phyloP scores from a whole-genome alignment of 108 stramenopile genomes.

The Asterionellopsis glacialis region DNA sequence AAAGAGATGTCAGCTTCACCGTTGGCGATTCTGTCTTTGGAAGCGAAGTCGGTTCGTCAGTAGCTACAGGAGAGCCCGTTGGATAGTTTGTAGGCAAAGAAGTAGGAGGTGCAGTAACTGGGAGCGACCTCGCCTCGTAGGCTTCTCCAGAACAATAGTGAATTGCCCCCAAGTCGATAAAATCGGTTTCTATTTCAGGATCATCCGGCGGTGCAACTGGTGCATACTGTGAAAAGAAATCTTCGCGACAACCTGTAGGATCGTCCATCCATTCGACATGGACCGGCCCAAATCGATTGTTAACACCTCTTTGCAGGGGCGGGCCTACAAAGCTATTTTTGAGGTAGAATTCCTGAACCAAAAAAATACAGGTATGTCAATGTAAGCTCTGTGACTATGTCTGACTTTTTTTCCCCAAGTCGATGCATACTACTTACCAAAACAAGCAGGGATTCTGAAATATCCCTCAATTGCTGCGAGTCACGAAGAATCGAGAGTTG shows the following conservation, averaged over 20 bases:
- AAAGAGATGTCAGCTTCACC: neutral
- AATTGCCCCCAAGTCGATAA: neutral
- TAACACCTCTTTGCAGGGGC: neutral
- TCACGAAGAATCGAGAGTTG: neutral
- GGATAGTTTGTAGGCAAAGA: neutral
- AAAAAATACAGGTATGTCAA: neutral
- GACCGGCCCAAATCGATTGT: constrained; percentile 1
- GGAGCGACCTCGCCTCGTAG: neutral
- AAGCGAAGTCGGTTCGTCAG: neutral
- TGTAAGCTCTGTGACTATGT: too few species aligned
- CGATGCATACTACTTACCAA: too few species aligned
- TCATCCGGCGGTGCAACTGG: neutral
- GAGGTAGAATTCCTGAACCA: constrained; percentile 1
- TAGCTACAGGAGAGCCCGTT: neutral
- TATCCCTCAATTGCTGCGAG: too few species aligned
- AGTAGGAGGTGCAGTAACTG: constrained; percentile 2
- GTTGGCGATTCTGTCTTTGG: neutral
- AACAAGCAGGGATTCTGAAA: too few species aligned
- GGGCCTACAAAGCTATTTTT: neutral
- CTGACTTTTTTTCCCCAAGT: too few species aligned
- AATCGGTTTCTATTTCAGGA: neutral
- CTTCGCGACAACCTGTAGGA: constrained; percentile 2
- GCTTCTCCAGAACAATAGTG: neutral
- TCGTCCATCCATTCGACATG: constrained; percentile 9
- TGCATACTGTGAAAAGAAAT: neutral